Base-by-base conservation (phyloP, 208 protist genomes). In the Angomonas ambiguus region DNA sequence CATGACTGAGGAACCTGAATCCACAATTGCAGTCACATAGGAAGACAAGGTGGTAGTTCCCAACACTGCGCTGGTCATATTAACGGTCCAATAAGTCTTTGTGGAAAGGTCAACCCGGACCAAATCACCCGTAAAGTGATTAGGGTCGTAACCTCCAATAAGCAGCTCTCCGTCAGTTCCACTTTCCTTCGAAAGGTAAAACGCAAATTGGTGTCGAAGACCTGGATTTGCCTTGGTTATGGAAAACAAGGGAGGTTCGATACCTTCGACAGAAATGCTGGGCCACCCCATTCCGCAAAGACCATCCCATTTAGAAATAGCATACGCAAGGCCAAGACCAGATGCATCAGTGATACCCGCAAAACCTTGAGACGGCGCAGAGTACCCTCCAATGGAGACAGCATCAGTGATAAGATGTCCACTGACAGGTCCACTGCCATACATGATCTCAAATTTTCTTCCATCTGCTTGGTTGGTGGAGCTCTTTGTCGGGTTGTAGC, bases 1-100 rank as follows among this genome's bases (percentile, higher is more conserved):
- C 59, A 99, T 69, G 27, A 98, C 78, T 25, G 93, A 97, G 18
- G 97, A 98, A 58, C 97, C 97, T 3, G 95, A 98, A 75, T 98
- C 97, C 41, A 88, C 85, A 41, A 95, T 93, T 27, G 67, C 85
- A 13, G 63, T 82, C 38, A 79, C 49, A 25, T 51, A 51, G 48
- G 56, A 65, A 31, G 25, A 71, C 53, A 95, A 92, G 41, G 69
- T 74, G 28, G 71, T 38, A 62, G 63, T 65, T 38, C 65, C 80
- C 27, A 97, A 32, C 13, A 25, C 32, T 53, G 81, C 60, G 27
- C 71, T 59, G 8, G 78, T 72, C 61, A 92, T 77, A 18, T 65
- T 68, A 48, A 98, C 86, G 41, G 87, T 77, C 96, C 95, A 98
- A 77, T 98, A 98, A 31, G 80, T 93, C 57, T 90, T 72, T 31